phyloP scores from a whole-genome alignment of 805 yeast species.

The Saccharomycopsis sp. region DNA sequence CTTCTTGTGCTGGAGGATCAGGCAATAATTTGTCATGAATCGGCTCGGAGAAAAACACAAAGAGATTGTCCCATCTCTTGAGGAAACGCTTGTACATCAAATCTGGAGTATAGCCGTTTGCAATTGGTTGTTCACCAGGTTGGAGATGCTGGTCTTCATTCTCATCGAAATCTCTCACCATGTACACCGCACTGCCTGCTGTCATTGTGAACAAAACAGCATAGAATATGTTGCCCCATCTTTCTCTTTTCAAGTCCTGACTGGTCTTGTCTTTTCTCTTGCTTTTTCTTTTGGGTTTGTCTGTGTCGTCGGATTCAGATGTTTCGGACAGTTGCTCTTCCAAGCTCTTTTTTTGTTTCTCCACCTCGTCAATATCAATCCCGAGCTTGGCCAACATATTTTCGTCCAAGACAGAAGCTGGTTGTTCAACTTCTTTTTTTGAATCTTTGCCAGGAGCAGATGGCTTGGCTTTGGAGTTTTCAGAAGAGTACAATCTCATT shows the following conservation, averaged over 20 bases:
- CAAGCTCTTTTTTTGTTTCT: conserved; percentile 8
- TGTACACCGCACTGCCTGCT: conserved; percentile 46
- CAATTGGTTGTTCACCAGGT: conserved; percentile 35
- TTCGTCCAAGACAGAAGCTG: conserved; percentile 60
- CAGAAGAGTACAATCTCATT: too few species aligned
- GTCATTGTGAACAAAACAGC: conserved; percentile 43
- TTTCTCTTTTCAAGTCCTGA: conserved; percentile 74
- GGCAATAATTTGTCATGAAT: conserved; percentile 89
- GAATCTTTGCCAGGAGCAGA: too few species aligned
- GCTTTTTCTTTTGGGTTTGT: conserved; percentile 30
- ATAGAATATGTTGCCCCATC: conserved; percentile 67
- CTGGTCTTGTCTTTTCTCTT: conserved; percentile 55
- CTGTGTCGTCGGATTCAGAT: conserved; percentile 12
- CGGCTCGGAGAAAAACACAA: conserved; percentile 85
- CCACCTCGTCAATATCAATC: conserved; percentile 33
- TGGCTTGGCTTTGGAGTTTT: too few species aligned
- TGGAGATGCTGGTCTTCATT: conserved; percentile 52
- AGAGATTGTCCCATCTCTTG: conserved; percentile 64
- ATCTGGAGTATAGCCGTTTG: conserved; percentile 58
- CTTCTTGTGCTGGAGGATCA: conserved; percentile 74
- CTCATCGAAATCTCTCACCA: conserved; percentile 81
- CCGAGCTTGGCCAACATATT: conserved; percentile 81
- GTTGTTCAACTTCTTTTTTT: conserved; percentile 20
- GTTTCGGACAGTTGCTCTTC: conserved; percentile 21
- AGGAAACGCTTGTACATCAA: conserved; percentile 60